phyloP scores from a whole-genome alignment of 441 rosid species.

The Lepidium campestre region DNA sequence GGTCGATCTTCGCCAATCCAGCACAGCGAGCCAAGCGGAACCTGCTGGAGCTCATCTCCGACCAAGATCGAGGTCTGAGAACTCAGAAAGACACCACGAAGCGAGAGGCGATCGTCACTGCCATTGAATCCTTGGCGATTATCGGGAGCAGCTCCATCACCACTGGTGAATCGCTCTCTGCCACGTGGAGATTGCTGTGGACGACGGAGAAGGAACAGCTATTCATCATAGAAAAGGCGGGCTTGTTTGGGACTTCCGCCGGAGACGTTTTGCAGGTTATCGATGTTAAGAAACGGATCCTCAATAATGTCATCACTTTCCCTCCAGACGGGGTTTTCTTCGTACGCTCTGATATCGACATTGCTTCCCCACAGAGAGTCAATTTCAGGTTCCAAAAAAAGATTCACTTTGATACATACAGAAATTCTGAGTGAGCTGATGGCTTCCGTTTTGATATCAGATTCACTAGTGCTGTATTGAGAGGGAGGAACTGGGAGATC shows the following conservation, averaged over 20 bases:
- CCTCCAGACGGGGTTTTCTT: constrained; percentile 92
- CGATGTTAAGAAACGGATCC: constrained; percentile 48
- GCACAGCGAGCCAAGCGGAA: constrained; percentile 49
- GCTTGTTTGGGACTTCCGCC: constrained; percentile 59
- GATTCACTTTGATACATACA: not conserved
- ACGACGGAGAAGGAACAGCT: constrained; percentile 97
- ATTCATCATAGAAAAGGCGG: constrained; percentile 77
- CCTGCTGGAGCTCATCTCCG: constrained; percentile 68
- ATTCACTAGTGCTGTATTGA: constrained; percentile 74
- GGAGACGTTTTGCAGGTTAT: constrained; percentile 94
- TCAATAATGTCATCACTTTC: constrained; percentile 82
- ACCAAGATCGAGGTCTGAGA: constrained; percentile 80
- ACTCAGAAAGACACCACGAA: constrained; percentile 56
- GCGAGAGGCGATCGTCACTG: constrained; percentile 52
- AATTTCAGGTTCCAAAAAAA: constrained; percentile 52
- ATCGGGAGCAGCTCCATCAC: constrained; percentile 51
- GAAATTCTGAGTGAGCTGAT: too few relatives aligned
- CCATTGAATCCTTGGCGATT: constrained; percentile 58
- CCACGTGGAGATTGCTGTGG: constrained; percentile 90
- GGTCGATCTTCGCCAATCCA: constrained; percentile 41
- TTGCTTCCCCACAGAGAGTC: constrained; percentile 73
- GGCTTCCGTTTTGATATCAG: constrained; percentile 22
- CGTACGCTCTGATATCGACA: constrained; percentile 62
- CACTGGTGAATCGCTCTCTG: constrained; percentile 56
- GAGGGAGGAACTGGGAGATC: constrained; percentile 66